phyloP scores from a whole-genome alignment of 2,329 filamentous ascomycete species.

The Stylonectria norvegica region DNA sequence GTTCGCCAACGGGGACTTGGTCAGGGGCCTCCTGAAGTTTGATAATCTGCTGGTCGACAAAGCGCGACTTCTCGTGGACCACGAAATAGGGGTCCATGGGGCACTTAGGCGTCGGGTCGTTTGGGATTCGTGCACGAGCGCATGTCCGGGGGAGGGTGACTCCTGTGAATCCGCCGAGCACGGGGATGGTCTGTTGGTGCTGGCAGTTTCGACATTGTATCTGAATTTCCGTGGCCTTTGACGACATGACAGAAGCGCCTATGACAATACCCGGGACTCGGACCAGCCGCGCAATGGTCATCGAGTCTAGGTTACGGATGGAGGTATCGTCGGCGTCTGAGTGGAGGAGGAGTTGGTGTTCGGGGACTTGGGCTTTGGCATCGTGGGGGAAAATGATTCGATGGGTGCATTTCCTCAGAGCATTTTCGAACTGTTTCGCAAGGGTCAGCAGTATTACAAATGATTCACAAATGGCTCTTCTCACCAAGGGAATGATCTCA shows the following conservation, averaged over 20 bases:
- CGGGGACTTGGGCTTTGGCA: constrained; percentile 65
- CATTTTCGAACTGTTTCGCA: constrained; percentile 74
- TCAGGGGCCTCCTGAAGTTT: constrained; percentile 98
- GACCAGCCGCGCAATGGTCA: constrained; percentile 90
- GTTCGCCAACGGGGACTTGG: constrained; percentile 92
- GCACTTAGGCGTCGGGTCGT: constrained; percentile 70
- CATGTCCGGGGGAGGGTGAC: constrained; percentile 81
- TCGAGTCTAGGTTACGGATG: constrained; percentile 89
- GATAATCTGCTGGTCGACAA: constrained; percentile 96
- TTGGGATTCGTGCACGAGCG: constrained; percentile 57
- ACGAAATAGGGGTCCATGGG: constrained; percentile 95
- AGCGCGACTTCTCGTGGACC: constrained; percentile 86
- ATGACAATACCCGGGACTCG: constrained; percentile 97
- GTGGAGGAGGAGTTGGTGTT: constrained; percentile 92
- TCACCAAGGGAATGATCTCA: constrained; percentile 86
- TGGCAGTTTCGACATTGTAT: constrained; percentile 88
- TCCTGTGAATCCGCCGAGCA: constrained; percentile 83
- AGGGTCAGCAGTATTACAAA: constrained; percentile 4
- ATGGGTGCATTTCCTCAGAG: constrained; percentile 86
- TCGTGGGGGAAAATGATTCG: constrained; percentile 85
- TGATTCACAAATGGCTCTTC: constrained; percentile 20
- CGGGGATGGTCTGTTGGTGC: constrained; percentile 64
- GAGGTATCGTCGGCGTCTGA: constrained; percentile 87
- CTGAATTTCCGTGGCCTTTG: constrained; percentile 82
- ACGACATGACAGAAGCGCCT: constrained; percentile 92